Evolutionary conservation across 2,329 filamentous ascomycete species (phyloP), one percentile per base, ranked within the genome.

Genomic region (Lachnellula subtilissima): DNA sequence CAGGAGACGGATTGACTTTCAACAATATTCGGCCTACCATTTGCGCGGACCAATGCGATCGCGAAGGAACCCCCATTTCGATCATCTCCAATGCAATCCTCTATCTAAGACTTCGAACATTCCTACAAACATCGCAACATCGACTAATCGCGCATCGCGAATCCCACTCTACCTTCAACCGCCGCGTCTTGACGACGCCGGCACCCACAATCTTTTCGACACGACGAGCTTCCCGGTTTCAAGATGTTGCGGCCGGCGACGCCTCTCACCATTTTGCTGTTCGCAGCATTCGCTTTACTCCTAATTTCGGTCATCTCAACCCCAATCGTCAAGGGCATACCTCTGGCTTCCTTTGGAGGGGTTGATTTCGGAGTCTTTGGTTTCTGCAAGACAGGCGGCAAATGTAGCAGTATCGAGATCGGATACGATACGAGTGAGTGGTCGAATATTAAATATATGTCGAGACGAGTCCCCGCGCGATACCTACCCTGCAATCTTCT

Each of bases 341-440:
- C 91, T 9, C 79, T 99, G 43, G 92, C 89, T 39, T 85, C 83
- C 52, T 93, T 86, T 69, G 75, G 86, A 43, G 85, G 87, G 65
- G 83, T 89, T 64, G 86, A 85, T 64, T 97, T 95, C 77, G 94
- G 94, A 49, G 92, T 97, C 49, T 93, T 97, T 76, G 94, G 94
- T 25, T 96, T 84, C 67, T 99, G 94, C 73, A 79, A 19, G 17
- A 42, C 84, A 62, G 76, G 74, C 40, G 72, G 70, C 60, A 68
- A 73, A 56, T 97, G 94, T 73, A 89, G 83, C 67, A 76, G 78
- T 42, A 83, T 93, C 62, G 82, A 87, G 69, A 82, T 99, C 65
- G 94, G 93, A 70, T 99, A 97, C 74, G 85, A 88, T 69, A 87
- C 86, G 63, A 82, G 91, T 96, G 77, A 66, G 86, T 79, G 43